A percentile compares a stretch with the other conserved stretches of the same genome.
Evolutionary conservation across 768 basidiomycete genomes (phyloP).

Genomic region (Paxillus rubicundulus): DNA sequence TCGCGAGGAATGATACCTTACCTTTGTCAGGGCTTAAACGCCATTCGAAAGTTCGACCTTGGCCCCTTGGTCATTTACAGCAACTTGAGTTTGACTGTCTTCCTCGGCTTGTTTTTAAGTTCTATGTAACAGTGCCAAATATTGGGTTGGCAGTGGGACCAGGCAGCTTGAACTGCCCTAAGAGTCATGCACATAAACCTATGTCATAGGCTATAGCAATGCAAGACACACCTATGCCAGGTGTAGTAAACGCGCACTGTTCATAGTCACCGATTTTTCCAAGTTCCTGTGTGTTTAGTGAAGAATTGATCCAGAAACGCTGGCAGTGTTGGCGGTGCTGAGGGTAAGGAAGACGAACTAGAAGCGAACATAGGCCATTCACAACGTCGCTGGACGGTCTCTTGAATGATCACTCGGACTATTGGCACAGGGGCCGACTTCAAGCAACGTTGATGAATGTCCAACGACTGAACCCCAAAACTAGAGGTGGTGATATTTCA

Average conservation of each 20-base stretch:
- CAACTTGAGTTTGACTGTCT: constrained; percentile 35
- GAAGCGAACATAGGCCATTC: constrained; percentile 29
- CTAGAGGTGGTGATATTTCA: constrained; percentile 7
- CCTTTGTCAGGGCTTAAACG: constrained; percentile 46
- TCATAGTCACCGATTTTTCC: constrained; percentile 55
- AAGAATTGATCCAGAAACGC: constrained; percentile 46
- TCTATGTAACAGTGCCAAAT: constrained; percentile 42
- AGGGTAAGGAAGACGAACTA: constrained; percentile 57
- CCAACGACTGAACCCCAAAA: not conserved
- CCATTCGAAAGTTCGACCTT: constrained; percentile 30
- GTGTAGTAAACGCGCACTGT: constrained; percentile 51
- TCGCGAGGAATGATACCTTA: constrained; percentile 21
- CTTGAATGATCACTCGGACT: constrained; percentile 17
- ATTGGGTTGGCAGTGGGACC: constrained; percentile 32
- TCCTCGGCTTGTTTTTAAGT: constrained; percentile 50
- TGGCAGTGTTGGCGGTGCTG: constrained; percentile 34
- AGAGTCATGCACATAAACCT: constrained; percentile 9
- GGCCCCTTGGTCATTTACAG: too few relatives aligned
- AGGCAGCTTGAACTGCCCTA: constrained; percentile 34
- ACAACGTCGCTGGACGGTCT: constrained; percentile 1
- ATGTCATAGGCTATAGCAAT: not conserved
- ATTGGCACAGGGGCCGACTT: not conserved
- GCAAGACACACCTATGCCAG: constrained; percentile 46
- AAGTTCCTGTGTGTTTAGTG: constrained; percentile 39
- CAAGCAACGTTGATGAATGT: not conserved